Percentiles rank a stretch among this genome's conserved stretches.
Conservation (phyloP, 257 asterid species). For the Mitragyna speciosa region DNA sequence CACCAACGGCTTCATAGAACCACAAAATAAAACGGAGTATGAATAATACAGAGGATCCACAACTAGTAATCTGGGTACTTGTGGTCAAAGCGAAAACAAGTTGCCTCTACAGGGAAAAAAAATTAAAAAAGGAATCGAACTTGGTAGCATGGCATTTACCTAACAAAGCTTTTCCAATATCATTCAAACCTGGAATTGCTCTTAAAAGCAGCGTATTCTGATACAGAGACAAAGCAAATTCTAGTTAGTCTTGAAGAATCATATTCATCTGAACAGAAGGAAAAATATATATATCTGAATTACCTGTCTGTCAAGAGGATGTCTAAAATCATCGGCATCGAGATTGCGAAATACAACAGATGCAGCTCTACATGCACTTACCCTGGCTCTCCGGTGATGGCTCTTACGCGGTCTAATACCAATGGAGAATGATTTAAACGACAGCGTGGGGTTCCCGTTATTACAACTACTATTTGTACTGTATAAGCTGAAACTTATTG, state of each 20-base stretch:
- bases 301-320: conserved; percentile 92
- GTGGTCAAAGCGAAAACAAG: no score
- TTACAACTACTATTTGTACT: background rate
- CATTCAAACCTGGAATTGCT: conserved; percentile 87
- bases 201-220: conserved; percentile 92
- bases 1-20: background rate
- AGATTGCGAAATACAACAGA: conserved; percentile 58
- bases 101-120: no score
- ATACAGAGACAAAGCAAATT: background rate
- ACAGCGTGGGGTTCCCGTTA: conserved; percentile 8
- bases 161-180: conserved; percentile 75
- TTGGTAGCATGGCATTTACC: conserved; percentile 39
- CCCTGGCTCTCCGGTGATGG: background rate
- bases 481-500: background rate
- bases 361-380: conserved; percentile 49
- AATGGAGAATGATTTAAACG: conserved; percentile 22
- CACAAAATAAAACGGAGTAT: no score
- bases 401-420: conserved; percentile 23
- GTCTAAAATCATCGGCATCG: conserved; percentile 91
- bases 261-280: no score
- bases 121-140: background rate
- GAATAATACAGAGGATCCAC: no score
- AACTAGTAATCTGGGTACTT: no score
- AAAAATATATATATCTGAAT: no score
- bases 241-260: background rate